Evolutionary conservation across 306 rosid species (phyloP).

Genomic region (Myrica gale): DNA sequence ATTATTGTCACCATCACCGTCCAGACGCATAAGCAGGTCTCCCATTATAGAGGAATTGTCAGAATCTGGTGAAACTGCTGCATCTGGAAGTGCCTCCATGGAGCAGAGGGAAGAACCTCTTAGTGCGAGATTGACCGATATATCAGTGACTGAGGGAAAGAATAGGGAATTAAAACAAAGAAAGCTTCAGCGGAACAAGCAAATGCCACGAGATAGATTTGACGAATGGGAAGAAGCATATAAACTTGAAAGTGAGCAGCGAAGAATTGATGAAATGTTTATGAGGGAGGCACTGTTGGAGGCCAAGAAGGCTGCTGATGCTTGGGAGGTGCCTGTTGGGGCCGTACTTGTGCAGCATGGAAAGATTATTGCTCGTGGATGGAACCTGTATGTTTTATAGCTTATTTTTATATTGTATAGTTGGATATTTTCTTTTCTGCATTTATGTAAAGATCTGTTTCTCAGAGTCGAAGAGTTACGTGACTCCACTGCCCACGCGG

Average conservation of each 20-base stretch:
- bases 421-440: conserved; percentile 16
- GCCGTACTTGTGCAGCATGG: conserved; percentile 92
- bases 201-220: conserved; percentile 69
- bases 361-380: conserved; percentile 84
- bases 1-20: conserved; percentile 34
- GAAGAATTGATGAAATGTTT: conserved; percentile 68
- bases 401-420: conserved; percentile 14
- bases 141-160: conserved; percentile 44
- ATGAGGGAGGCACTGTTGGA: conserved; percentile 96
- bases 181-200: conserved; percentile 67
- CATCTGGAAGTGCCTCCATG: conserved; percentile 39
- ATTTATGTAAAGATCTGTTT: conserved; percentile 29
- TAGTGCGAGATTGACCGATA: conserved; percentile 39
- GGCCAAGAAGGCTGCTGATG: conserved; percentile 92
- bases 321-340: conserved; percentile 99
- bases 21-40: conserved; percentile 27
- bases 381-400: conserved; percentile 67
- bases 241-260: conserved; percentile 64
- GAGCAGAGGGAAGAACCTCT: conserved; percentile 39
- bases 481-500: conserved; percentile 98
- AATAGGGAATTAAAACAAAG: conserved; percentile 72
- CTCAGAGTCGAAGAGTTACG: conserved; percentile 89
- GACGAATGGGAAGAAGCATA: conserved; percentile 97
- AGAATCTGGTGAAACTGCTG: conserved; percentile 26
- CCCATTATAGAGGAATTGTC: conserved; percentile 38